Evolutionary conservation across 768 basidiomycete genomes (phyloP).

Genomic region (Collybia nuda): DNA sequence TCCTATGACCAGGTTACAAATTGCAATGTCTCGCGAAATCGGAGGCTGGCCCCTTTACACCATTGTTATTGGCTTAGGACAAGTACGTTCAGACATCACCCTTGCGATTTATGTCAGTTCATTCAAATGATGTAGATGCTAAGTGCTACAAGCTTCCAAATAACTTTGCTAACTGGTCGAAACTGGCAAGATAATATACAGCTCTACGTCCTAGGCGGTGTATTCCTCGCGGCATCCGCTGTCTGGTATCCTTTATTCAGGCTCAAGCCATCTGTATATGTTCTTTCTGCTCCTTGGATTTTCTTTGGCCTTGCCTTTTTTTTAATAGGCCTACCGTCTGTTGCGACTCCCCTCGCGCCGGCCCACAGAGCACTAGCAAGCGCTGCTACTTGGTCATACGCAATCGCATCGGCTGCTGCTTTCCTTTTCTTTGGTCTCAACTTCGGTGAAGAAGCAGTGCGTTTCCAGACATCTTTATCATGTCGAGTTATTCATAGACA

Average conservation of each 20-base stretch:
- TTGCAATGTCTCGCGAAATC: slow-evolving; percentile 77
- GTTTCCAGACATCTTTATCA: slow-evolving; percentile 17
- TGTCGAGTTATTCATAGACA: slow-evolving; percentile 2
- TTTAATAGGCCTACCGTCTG: slow-evolving; percentile 84
- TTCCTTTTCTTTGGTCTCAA: slow-evolving; percentile 95
- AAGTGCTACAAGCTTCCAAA: slow-evolving; percentile 92
- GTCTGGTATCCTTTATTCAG: slow-evolving; percentile 93
- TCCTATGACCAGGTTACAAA: slow-evolving; percentile 83
- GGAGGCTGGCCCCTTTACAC: slow-evolving; percentile 91
- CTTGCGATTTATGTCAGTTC: neutral
- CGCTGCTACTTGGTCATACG: slow-evolving; percentile 88
- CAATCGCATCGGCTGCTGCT: slow-evolving; percentile 87
- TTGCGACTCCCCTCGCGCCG: slow-evolving; percentile 54
- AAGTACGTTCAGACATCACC: slow-evolving; percentile 38
- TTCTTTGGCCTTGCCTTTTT: slow-evolving; percentile 93
- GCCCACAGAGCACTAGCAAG: slow-evolving; percentile 71
- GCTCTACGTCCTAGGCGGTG: slow-evolving; percentile 86
- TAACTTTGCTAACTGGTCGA: slow-evolving; percentile 84
- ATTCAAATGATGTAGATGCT: slow-evolving; percentile 55
- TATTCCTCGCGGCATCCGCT: slow-evolving; percentile 82
- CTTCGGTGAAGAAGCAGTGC: slow-evolving; percentile 93
- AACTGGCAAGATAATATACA: slow-evolving; percentile 81
- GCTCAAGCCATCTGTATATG: slow-evolving; percentile 83
- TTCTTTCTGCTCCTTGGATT: slow-evolving; percentile 84
- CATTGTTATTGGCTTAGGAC: slow-evolving; percentile 83